Base-by-base conservation (phyloP, 2,329 filamentous ascomycete species). In the Claviceps capensis region DNA sequence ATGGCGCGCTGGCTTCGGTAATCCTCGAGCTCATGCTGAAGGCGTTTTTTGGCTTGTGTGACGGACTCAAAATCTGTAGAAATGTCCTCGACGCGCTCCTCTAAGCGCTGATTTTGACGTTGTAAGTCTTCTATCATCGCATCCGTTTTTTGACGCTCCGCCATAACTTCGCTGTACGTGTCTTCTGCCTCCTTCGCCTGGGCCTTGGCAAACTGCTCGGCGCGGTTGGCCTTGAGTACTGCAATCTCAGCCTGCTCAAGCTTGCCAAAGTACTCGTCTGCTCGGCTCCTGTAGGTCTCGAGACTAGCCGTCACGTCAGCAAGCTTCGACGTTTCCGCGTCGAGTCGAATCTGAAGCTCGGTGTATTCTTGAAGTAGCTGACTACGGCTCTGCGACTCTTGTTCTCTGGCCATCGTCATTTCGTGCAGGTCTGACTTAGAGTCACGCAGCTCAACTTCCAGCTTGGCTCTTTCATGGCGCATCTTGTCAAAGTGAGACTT, bases 21-120 rank as follows among this genome's bases (percentile, higher is more conserved):
- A 68, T 98, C 91, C 67, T 97, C 91, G 2, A 98, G 83, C 71
- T 98, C 91, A 63, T 97, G 90, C 67, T 98, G 91, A 23, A 97
- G 82, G 54, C 91, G 82, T 70, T 90, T 95, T 77, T 95, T 95
- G 19, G 88, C 82, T 70, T 96, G 90, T 17, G 88, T 74, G 2
- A 86, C 88, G 19, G 83, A 83, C 55, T 94, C 85, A 8, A 96
- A 78, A 64, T 98, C 91, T 0, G 91, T 91, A 23, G 88, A 87
- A 45, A 95, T 73, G 63, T 98, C 91, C 63, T 97, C 91, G 48
- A 96, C 76, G 62, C 84, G 86, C 71, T 95, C 91, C 62, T 97
- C 91, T 47, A 91, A 83, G 44, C 86, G 83, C 65, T 96, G 90
- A 53, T 88, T 88, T 64, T 93, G 86, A 41, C 87, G 83, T 65